Conservation (phyloP, 495 filamentous ascomycete species). For the Aspergillus heteromorphus region DNA sequence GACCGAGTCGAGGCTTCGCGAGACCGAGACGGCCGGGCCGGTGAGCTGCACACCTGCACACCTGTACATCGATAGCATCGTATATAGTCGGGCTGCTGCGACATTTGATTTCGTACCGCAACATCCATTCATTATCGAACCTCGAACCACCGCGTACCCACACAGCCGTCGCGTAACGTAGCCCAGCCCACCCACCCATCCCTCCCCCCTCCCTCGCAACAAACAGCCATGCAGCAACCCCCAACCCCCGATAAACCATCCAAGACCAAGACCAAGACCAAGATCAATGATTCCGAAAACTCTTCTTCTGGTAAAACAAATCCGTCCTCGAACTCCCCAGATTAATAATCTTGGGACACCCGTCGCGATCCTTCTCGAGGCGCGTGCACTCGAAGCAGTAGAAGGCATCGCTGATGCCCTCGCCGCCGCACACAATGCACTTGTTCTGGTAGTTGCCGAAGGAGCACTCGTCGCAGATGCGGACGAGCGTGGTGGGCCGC, state of each 20-base stretch:
- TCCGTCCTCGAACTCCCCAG: slow-evolving; percentile 92
- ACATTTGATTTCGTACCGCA: slow-evolving; percentile 9
- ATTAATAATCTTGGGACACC: slow-evolving; percentile 99
- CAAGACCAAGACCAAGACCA: slow-evolving; percentile 5
- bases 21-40: slow-evolving; percentile 84
- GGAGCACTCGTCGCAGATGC: slow-evolving; percentile 98
- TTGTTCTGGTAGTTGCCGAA: slow-evolving; percentile 99
- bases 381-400: slow-evolving; percentile 99
- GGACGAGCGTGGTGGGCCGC: slow-evolving; percentile 90
- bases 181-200: too few relatives aligned
- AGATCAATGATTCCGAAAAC: slow-evolving; percentile 62
- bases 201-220: too few relatives aligned
- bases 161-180: slow-evolving; percentile 2
- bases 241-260: too few relatives aligned
- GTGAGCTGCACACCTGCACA: slow-evolving; percentile 20
- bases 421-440: slow-evolving; percentile 96
- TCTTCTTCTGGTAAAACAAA: slow-evolving; percentile 81
- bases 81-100: background rate
- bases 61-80: background rate
- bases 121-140: slow-evolving; percentile 9
- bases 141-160: background rate
- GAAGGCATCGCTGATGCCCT: slow-evolving; percentile 98
- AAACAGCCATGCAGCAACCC: too few relatives aligned
- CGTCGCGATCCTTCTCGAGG: slow-evolving; percentile 94
- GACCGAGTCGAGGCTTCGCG: slow-evolving; percentile 65